phyloP scores from a whole-genome alignment of 441 rosid species.

The Populus hybrid region DNA sequence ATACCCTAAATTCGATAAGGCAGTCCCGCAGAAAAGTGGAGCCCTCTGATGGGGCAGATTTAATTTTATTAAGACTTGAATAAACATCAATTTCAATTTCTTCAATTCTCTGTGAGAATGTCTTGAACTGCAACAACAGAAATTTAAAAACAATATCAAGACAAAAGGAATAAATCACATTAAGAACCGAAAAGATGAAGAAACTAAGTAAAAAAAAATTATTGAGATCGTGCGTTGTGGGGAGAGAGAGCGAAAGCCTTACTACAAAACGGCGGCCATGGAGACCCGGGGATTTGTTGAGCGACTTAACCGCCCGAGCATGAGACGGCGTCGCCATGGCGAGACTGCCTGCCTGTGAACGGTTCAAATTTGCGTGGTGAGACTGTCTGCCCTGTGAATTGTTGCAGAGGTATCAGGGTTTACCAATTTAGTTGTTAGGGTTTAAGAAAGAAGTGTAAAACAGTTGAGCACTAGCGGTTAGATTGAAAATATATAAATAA shows the following conservation, averaged over 20 bases:
- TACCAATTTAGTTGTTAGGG: not conserved
- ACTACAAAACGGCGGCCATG: slow-evolving; percentile 70
- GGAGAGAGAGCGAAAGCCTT: slow-evolving; percentile 15
- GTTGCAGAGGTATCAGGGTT: not conserved
- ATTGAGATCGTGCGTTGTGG: not conserved
- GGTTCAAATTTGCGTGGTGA: slow-evolving; percentile 2
- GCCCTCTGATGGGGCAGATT: slow-evolving; percentile 77
- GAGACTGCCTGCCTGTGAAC: not conserved
- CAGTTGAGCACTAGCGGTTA: not conserved
- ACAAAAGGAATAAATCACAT: slow-evolving; percentile 8
- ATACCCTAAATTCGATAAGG: slow-evolving; percentile 91
- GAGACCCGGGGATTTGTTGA: slow-evolving; percentile 63
- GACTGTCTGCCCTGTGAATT: not conserved
- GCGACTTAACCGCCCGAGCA: slow-evolving; percentile 84
- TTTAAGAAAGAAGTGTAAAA: not conserved
- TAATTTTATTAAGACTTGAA: slow-evolving; percentile 61
- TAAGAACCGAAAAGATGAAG: not conserved
- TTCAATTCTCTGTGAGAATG: slow-evolving; percentile 57
- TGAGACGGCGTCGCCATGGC: slow-evolving; percentile 37
- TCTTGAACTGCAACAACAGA: slow-evolving; percentile 57
- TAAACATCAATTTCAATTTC: slow-evolving; percentile 74
- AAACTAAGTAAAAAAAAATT: not conserved
- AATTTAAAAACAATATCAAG: slow-evolving; percentile 6
- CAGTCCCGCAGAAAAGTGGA: slow-evolving; percentile 77
- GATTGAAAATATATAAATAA: too few species aligned